Evolutionary conservation across 176 grass and related monocot species (phyloP), one percentile per base, ranked within the genome.

Genomic region (Oryza rufipogon): DNA sequence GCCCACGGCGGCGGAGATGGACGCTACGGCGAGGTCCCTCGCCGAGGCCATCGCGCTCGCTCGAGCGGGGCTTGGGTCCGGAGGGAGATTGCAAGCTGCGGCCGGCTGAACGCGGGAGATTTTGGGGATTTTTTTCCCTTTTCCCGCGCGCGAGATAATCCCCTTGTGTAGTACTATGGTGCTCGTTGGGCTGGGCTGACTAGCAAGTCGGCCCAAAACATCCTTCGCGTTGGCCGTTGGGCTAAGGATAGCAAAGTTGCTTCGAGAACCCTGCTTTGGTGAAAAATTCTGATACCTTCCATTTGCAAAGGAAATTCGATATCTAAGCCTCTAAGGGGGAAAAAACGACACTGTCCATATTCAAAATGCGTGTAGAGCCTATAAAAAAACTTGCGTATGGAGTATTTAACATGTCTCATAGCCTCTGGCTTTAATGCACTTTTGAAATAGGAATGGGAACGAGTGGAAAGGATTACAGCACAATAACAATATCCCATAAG

Each of bases 1-100:
- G 20, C 96, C 96, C 2, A 77, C 64, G 16, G 87, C 91, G 12
- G 83, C 93, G 9, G 96, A 95, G 77, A 92, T 16, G 66, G 91
- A 92, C 30, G 78, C 79, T 80, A 98, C 64, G 67, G 83, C 83
- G 46, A 95, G 48, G 61, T 93, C 93, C 74, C 93, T 87, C 54
- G 83, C 77, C 25, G 89, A 85, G 61, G 56, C 81, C 93, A 93
- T 98, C 22, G 65, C 34, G 48, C 70, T 48, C 26, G 74, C 70
- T 48, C 42, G 44, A 7, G 28, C 15, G 30, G 15, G 67, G 12
- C 28, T 71, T 71, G 80, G 73, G 65, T 71, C 58, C 32, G 23
- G 66, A 54, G 33, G 33, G 66, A 54, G 52, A 22, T 19, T 49
- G 68, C 3, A 39, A 36, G 3, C 41, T 48, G 39, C 76, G 77